Percentiles rank a stretch among this genome's conserved stretches.
These are phyloP conservation scores for Secale cereale DNA, from an alignment of 176 grass and related monocot genomes.

Conservation along the genomic window DNA sequence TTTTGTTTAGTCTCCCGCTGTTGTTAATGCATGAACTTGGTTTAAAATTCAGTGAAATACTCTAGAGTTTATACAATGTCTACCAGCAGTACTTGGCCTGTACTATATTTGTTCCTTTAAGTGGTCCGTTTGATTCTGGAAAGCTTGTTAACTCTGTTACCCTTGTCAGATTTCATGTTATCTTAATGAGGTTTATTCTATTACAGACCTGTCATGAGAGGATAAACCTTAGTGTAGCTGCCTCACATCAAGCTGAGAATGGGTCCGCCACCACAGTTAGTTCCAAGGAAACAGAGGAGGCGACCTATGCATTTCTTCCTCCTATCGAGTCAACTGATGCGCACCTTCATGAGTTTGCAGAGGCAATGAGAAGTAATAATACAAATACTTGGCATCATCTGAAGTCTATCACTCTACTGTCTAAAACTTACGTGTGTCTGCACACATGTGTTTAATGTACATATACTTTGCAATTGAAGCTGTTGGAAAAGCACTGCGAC, in stretches of 20 bases:
- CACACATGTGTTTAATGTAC: slow-evolving; percentile 23
- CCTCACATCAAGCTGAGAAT: slow-evolving; percentile 41
- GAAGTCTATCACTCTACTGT: neutral
- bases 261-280: slow-evolving; percentile 12
- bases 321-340: slow-evolving; percentile 75
- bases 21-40: neutral
- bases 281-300: slow-evolving; percentile 48
- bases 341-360: slow-evolving; percentile 88
- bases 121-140: neutral
- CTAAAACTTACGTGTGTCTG: neutral
- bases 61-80: neutral
- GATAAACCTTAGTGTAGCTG: slow-evolving; percentile 30
- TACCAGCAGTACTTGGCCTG: neutral
- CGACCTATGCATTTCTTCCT: slow-evolving; percentile 57
- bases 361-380: slow-evolving; percentile 82
- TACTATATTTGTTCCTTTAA: neutral
- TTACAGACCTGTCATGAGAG: slow-evolving; percentile 44
- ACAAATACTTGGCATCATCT: slow-evolving; percentile 3
- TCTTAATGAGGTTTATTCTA: slow-evolving; percentile 14
- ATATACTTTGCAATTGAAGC: slow-evolving; percentile 51
- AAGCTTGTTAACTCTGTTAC: neutral
- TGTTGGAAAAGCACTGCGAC: slow-evolving; percentile 82
- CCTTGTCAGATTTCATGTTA: neutral
- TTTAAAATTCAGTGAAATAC: neutral
- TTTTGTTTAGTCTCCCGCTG: neutral